Evolutionary conservation across 164 flowering plant genomes (phyloP).

Genomic region (Nymphaea thermarum): DNA sequence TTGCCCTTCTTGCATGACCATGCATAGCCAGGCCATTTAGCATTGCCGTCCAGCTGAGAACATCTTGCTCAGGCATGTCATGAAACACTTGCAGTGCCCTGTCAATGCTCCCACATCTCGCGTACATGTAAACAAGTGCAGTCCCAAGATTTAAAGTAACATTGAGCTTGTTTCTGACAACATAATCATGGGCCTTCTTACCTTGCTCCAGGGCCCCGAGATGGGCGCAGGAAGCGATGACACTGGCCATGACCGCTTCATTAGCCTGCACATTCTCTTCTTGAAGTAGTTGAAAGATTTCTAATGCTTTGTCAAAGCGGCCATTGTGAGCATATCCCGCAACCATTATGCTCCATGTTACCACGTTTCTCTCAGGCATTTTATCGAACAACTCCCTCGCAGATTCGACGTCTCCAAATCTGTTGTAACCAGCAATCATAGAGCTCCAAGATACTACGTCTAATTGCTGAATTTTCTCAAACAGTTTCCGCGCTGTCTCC

Average conservation of each 20-base stretch:
- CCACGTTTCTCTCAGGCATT: conserved; percentile 9
- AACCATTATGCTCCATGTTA: conserved; percentile 13
- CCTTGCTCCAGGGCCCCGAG: conserved; percentile 14
- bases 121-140: conserved; percentile 12
- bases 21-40: conserved; percentile 12
- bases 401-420: not conserved
- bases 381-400: conserved; percentile 4
- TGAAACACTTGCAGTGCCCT: conserved; percentile 11
- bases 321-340: conserved; percentile 15
- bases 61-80: conserved; percentile 4
- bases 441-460: conserved; percentile 86
- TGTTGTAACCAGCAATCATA: conserved; percentile 37
- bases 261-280: conserved; percentile 4
- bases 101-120: conserved; percentile 11
- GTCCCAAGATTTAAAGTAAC: conserved; percentile 8
- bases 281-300: conserved; percentile 10
- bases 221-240: conserved; percentile 6
- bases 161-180: conserved; percentile 3
- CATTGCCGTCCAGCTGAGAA: conserved; percentile 14
- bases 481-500: conserved; percentile 34
- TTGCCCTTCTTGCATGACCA: conserved; percentile 7
- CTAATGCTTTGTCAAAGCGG: conserved; percentile 8
- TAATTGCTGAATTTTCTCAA: conserved; percentile 35
- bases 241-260: conserved; percentile 1
- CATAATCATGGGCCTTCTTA: conserved; percentile 12